These are phyloP conservation scores for Cercospora sp. DNA, from an alignment of 2,329 filamentous ascomycete genomes.

Conservation along the genomic window DNA sequence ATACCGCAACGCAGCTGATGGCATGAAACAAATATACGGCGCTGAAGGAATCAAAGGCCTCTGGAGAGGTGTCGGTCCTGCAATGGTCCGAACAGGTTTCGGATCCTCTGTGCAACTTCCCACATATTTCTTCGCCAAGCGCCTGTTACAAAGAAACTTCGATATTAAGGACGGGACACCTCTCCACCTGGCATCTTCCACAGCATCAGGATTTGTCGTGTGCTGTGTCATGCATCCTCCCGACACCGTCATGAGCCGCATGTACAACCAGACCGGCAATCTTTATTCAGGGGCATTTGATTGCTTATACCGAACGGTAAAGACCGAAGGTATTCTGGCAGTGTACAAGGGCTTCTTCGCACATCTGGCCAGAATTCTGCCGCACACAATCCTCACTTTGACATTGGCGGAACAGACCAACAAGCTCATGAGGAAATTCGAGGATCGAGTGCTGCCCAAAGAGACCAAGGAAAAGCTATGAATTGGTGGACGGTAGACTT, in stretches of 20 bases:
- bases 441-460: slow-evolving; percentile 54
- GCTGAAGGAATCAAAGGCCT: slow-evolving; percentile 77
- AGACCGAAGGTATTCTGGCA: slow-evolving; percentile 85
- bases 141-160: slow-evolving; percentile 75
- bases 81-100: slow-evolving; percentile 94
- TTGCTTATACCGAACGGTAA: slow-evolving; percentile 85
- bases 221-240: slow-evolving; percentile 98
- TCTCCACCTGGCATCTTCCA: slow-evolving; percentile 84
- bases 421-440: slow-evolving; percentile 80
- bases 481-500: neutral
- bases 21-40: slow-evolving; percentile 74
- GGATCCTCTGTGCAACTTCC: slow-evolving; percentile 94
- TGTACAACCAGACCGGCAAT: slow-evolving; percentile 98
- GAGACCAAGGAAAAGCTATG: slow-evolving; percentile 33
- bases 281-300: slow-evolving; percentile 93
- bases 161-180: slow-evolving; percentile 89
- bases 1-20: slow-evolving; percentile 84
- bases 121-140: slow-evolving; percentile 97
- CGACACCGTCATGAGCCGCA: slow-evolving; percentile 97
- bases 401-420: slow-evolving; percentile 96
- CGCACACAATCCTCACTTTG: slow-evolving; percentile 81
- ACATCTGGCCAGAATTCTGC: slow-evolving; percentile 88
- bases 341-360: slow-evolving; percentile 98
- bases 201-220: slow-evolving; percentile 90
- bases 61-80: slow-evolving; percentile 86